phyloP scores from a whole-genome alignment of 352 stramenopile species.

The Discostella stelligera region DNA sequence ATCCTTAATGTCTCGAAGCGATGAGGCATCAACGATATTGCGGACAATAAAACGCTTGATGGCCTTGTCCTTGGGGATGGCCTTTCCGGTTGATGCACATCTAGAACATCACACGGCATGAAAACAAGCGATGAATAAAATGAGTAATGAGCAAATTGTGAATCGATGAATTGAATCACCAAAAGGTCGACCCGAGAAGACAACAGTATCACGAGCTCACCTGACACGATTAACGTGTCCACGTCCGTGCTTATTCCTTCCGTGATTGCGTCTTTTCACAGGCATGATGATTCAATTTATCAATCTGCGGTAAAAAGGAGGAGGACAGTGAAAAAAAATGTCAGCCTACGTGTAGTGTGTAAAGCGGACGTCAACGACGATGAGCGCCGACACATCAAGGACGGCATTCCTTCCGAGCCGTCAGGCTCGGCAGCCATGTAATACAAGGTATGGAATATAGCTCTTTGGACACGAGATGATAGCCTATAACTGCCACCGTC shows the following conservation, averaged over 20 bases:
- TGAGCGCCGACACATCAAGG: not conserved
- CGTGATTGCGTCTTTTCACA: conserved; percentile 98
- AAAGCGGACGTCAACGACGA: too few relatives aligned
- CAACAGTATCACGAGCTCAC: conserved; percentile 48
- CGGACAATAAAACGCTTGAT: conserved; percentile 92
- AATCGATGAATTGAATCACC: not conserved
- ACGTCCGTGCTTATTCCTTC: conserved; percentile 98
- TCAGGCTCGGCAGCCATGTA: not conserved
- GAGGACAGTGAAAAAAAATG: conserved; percentile 4
- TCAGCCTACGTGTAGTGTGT: too few relatives aligned
- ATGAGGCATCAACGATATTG: conserved; percentile 99
- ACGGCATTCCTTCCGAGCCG: not conserved
- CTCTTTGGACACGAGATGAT: not conserved
- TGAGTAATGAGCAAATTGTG: too few relatives aligned
- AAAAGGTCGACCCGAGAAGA: not conserved
- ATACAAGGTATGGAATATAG: not conserved
- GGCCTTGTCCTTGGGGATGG: conserved; percentile 96
- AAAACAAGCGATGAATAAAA: too few relatives aligned
- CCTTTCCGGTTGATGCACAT: conserved; percentile 97
- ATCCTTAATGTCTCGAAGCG: conserved; percentile 98
- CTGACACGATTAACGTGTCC: conserved; percentile 98
- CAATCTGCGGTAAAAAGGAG: conserved; percentile 14
- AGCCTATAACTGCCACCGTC: not conserved
- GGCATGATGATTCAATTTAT: conserved; percentile 88
- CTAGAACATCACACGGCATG: conserved; percentile 33